Evolutionary conservation across 257 asterid species (phyloP).

Genomic region (Solanum piurae): DNA sequence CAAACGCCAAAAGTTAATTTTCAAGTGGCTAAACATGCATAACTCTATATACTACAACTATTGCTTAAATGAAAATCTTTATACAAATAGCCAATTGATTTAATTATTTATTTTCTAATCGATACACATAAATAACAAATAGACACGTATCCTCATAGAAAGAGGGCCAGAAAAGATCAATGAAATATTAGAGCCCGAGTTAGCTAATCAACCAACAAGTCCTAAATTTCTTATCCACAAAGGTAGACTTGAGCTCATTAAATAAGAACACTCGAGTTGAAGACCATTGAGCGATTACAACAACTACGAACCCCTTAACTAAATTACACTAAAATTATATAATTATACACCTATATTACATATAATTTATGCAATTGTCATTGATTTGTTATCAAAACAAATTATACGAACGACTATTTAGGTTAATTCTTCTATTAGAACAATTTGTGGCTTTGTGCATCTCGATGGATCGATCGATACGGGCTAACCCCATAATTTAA

Average conservation of each 20-base stretch:
- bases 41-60: background rate
- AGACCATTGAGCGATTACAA: accelerated
- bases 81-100: background rate
- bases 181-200: background rate
- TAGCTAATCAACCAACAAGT: background rate
- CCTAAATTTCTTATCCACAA: background rate
- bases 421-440: background rate
- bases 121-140: background rate
- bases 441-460: background rate
- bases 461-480: background rate
- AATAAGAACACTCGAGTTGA: background rate
- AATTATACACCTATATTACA: background rate
- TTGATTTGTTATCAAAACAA: background rate
- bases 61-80: background rate
- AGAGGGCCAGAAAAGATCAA: background rate
- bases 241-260: background rate
- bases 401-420: background rate
- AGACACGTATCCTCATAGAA: accelerated
- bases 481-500: background rate
- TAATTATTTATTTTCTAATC: background rate
- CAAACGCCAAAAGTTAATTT: background rate
- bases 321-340: background rate
- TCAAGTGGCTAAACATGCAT: background rate
- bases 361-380: accelerated
- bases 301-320: background rate